A percentile compares a stretch with the other conserved stretches of the same genome.
These are phyloP conservation scores for Biscogniauxia sp. DNA, from an alignment of 2,329 filamentous ascomycete species.

Conservation along the genomic window DNA sequence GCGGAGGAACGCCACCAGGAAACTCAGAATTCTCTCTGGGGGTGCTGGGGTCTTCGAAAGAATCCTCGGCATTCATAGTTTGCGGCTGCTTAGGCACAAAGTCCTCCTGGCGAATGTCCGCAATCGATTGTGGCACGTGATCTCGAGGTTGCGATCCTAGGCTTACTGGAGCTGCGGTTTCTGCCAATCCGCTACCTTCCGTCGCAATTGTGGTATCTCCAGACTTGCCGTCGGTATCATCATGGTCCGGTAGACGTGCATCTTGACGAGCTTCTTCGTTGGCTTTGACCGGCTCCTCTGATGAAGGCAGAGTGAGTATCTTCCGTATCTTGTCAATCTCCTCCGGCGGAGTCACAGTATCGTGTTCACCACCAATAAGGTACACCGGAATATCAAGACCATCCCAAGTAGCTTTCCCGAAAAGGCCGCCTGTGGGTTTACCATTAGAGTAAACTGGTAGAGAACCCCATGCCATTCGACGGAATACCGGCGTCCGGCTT, in stretches of 20 bases:
- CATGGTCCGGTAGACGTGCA: slow-evolving; percentile 7
- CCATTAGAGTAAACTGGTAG: slow-evolving; percentile 60
- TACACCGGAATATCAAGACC: slow-evolving; percentile 71
- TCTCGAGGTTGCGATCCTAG: slow-evolving; percentile 31
- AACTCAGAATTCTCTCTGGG: slow-evolving; percentile 45
- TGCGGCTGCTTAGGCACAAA: slow-evolving; percentile 31
- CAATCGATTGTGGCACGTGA: slow-evolving; percentile 37
- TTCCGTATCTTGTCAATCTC: slow-evolving; percentile 67
- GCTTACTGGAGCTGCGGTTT: slow-evolving; percentile 49
- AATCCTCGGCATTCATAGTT: slow-evolving; percentile 22
- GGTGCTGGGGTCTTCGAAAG: slow-evolving; percentile 43
- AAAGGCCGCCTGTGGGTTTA: slow-evolving; percentile 59
- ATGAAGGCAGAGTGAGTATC: slow-evolving; percentile 29
- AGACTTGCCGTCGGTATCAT: slow-evolving; percentile 7
- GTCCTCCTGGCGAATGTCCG: slow-evolving; percentile 38
- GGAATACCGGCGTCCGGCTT: slow-evolving; percentile 78
- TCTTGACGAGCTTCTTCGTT: not conserved
- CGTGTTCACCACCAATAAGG: slow-evolving; percentile 73
- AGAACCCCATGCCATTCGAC: slow-evolving; percentile 73
- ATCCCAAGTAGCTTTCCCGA: slow-evolving; percentile 69
- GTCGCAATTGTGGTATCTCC: slow-evolving; percentile 1
- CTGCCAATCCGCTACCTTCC: slow-evolving; percentile 38
- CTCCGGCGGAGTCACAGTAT: slow-evolving; percentile 69
- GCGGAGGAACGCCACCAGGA: slow-evolving; percentile 42
- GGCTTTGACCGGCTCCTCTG: slow-evolving; percentile 7